Conservation (phyloP, 352 stramenopile genomes). For the Hyaloperonospora brassicae region DNA sequence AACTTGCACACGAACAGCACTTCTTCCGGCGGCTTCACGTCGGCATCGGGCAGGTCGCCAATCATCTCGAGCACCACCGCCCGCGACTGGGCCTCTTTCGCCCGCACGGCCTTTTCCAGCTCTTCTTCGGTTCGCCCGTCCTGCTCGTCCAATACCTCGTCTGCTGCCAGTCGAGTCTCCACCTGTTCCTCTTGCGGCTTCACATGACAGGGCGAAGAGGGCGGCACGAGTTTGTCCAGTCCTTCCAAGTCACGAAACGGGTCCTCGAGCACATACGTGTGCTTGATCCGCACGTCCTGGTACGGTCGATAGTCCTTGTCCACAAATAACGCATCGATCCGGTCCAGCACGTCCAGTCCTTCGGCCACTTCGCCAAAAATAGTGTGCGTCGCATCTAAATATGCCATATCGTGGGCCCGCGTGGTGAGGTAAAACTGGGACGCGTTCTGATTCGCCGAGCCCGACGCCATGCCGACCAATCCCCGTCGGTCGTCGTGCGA, state of each 20-base stretch:
- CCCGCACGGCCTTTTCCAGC: constrained; percentile 79
- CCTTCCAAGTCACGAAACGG: constrained; percentile 69
- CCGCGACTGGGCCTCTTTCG: constrained; percentile 91
- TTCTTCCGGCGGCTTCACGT: constrained; percentile 96
- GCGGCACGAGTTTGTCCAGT: constrained; percentile 55
- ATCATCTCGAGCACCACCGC: constrained; percentile 99
- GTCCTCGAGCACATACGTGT: constrained; percentile 86
- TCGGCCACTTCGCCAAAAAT: constrained; percentile 90
- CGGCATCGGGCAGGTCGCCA: constrained; percentile 94
- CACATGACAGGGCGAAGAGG: constrained; percentile 78
- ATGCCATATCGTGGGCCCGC: constrained; percentile 78
- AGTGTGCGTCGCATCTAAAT: constrained; percentile 88
- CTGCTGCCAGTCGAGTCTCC: constrained; percentile 79
- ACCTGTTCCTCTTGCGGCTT: constrained; percentile 89
- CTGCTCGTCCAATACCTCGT: constrained; percentile 80
- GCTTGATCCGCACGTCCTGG: constrained; percentile 94
- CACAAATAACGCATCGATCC: constrained; percentile 92
- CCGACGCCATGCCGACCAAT: constrained; percentile 80
- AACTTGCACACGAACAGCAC: constrained; percentile 98
- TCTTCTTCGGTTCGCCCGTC: constrained; percentile 77
- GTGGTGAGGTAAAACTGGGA: constrained; percentile 98
- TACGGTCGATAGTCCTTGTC: constrained; percentile 93
- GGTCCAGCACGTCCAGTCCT: constrained; percentile 90
- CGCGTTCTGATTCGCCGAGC: constrained; percentile 62
- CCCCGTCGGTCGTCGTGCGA: constrained; percentile 51